Base-by-base conservation (phyloP, 768 basidiomycete species). In the Trametes punicea region DNA sequence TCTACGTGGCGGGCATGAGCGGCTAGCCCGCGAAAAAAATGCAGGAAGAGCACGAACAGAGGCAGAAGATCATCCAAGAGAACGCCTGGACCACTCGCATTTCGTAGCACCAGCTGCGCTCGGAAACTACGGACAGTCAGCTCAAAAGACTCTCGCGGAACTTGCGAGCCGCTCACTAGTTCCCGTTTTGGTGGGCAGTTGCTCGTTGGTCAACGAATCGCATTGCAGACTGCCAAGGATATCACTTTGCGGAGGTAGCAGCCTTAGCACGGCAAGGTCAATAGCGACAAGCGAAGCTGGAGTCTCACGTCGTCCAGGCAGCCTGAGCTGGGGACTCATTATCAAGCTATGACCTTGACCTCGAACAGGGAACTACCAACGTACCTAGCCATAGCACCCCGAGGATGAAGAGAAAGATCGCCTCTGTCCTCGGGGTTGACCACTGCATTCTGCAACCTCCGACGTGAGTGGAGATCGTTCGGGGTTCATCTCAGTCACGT, bases 21-120 rank as follows among this genome's bases (percentile, higher is more conserved):
- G 57, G 51, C 34, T 13, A 20, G 4, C 29, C 30, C 26, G 47
- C 20, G 36, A 46, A 30, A 15, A 18, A 46, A 25, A 34, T 26
- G 46, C 8, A 40, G 21, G 10, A 46, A 31, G 49, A 15, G 50
- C 39, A 68, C 78, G 29, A 38, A 81, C 80, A 75, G 44, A 78
- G 62, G 55, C 75, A 74, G 64, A 90, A 91, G 48, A 81, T 70
- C 65, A 81, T 75, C 90, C 90, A 91, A 0, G 89, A 90, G 67
- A 91, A 81, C 2, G 86, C 88, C 61, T 90, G 81, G 30, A 89
- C 76, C 42, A 84, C 83, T 69, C 87, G 88, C 85, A 90, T 87
- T 65, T 89, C 81, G 67, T 88, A 86, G 67, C 90, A 92, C 61
- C 78, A 90, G 25, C 72, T 67, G 61, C 74, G 73, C 7, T 71